A percentile compares a stretch with the other conserved stretches of the same genome.
phyloP scores from a whole-genome alignment of 1,284 basidiomycete species.

The Somion occarium region DNA sequence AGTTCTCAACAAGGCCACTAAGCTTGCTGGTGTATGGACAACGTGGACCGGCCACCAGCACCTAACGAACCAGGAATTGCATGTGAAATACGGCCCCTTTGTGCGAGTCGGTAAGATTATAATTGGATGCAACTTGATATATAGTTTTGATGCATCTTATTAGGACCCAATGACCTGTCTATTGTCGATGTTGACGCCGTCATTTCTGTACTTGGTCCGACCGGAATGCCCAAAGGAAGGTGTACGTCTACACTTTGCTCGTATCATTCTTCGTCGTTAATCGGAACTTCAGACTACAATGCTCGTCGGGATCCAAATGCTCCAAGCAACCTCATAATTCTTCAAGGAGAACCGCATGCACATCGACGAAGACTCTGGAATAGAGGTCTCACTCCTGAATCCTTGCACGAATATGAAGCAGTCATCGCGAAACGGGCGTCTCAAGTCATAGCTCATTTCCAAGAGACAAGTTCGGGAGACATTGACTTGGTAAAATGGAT shows the following conservation, averaged over 20 bases:
- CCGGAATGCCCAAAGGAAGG: slow-evolving; percentile 21
- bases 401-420: slow-evolving; percentile 5
- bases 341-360: slow-evolving; percentile 3
- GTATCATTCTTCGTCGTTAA: neutral
- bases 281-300: slow-evolving; percentile 4
- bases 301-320: slow-evolving; percentile 3
- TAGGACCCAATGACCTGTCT: slow-evolving; percentile 26
- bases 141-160: neutral
- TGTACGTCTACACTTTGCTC: slow-evolving; percentile 10
- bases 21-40: slow-evolving; percentile 26
- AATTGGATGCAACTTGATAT: neutral
- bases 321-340: neutral
- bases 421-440: slow-evolving; percentile 1
- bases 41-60: slow-evolving; percentile 33
- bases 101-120: slow-evolving; percentile 32
- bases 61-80: slow-evolving; percentile 28
- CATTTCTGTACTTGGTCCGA: slow-evolving; percentile 14
- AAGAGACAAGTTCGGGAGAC: neutral
- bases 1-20: slow-evolving; percentile 30
- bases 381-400: slow-evolving; percentile 1
- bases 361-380: slow-evolving; percentile 7
- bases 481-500: slow-evolving; percentile 4
- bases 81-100: slow-evolving; percentile 38
- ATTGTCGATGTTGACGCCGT: slow-evolving; percentile 19
- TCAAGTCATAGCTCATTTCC: neutral